phyloP scores from a whole-genome alignment of 1,139 yeast species.

The Suhomyces guaymorum region DNA sequence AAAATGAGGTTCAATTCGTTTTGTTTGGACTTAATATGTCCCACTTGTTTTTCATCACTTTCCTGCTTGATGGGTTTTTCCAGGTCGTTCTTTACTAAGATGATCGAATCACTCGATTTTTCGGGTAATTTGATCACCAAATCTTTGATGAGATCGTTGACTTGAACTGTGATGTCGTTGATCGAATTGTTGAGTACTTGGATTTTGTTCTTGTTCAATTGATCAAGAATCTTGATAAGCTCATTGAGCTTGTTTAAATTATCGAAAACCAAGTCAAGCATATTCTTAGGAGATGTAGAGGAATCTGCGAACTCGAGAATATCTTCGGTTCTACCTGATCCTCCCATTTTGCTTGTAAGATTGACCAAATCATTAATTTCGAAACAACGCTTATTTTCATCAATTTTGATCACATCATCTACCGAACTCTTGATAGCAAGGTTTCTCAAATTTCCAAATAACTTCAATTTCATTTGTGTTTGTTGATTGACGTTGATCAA shows the following conservation, averaged over 20 bases:
- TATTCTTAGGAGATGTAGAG: constrained; percentile 9
- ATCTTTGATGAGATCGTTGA: constrained; percentile 30
- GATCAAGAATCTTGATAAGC: constrained; percentile 37
- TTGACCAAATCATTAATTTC: constrained; percentile 31
- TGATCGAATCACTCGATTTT: constrained; percentile 19
- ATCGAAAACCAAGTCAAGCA: constrained; percentile 31
- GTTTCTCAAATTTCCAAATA: constrained; percentile 36
- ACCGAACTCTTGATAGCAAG: constrained; percentile 21
- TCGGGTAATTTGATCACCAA: constrained; percentile 29
- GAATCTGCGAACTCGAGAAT: constrained; percentile 6
- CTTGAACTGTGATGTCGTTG: constrained; percentile 31
- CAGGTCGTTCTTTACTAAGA: constrained; percentile 11
- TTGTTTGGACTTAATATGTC: constrained; percentile 1
- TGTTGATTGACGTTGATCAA: constrained; percentile 25
- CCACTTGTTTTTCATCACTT: not conserved
- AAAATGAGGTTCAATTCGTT: constrained; percentile 23
- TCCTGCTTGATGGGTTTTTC: constrained; percentile 3
- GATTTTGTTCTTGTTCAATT: constrained; percentile 31
- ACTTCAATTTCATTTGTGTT: constrained; percentile 29
- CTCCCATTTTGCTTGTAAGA: constrained; percentile 25
- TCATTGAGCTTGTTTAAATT: constrained; percentile 35
- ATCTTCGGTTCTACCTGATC: constrained; percentile 4
- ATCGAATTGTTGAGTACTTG: constrained; percentile 31
- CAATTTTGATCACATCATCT: constrained; percentile 24
- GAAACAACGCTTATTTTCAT: constrained; percentile 26